These are phyloP conservation scores for Fusarium pseudoanthophilum DNA, from an alignment of 2,329 filamentous ascomycete species.

Conservation along the genomic window DNA sequence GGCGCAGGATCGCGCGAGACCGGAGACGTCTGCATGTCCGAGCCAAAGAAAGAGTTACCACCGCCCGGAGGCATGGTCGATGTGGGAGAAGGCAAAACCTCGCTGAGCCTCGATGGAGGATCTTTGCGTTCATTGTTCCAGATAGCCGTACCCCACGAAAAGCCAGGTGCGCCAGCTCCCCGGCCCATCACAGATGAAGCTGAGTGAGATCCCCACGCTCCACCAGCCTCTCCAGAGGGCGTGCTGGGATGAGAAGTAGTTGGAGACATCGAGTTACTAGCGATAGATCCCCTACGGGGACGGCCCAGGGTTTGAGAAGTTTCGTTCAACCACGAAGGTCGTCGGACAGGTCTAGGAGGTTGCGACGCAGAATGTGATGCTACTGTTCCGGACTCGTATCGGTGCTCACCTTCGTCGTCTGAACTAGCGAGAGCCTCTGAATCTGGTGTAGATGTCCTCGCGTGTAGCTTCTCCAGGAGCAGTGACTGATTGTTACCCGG, in stretches of 20 bases:
- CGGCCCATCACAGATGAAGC: conserved; percentile 61
- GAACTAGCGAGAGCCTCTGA: conserved; percentile 94
- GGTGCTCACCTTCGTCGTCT: conserved; percentile 86
- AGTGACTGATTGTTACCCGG: conserved; percentile 70
- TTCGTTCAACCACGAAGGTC: conserved; percentile 89
- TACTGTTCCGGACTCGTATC: conserved; percentile 63
- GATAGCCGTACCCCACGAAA: conserved; percentile 82
- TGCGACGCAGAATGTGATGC: conserved; percentile 50
- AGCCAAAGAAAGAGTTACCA: conserved; percentile 60
- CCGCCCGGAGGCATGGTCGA: conserved; percentile 64
- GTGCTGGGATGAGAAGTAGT: conserved; percentile 84
- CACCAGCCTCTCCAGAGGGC: conserved; percentile 72
- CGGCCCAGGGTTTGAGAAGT: conserved; percentile 71
- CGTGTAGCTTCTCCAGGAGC: conserved; percentile 79
- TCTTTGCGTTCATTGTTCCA: conserved; percentile 86
- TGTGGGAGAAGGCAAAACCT: conserved; percentile 80
- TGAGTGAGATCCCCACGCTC: conserved; percentile 66
- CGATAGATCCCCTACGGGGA: conserved; percentile 80
- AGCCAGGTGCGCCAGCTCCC: conserved; percentile 60
- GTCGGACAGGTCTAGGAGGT: conserved; percentile 72
- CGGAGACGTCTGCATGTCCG: conserved; percentile 63
- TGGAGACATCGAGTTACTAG: conserved; percentile 79
- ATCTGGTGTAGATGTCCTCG: conserved; percentile 88
- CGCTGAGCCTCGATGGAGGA: conserved; percentile 76
- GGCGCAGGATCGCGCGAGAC: conserved; percentile 63